phyloP scores from a whole-genome alignment of 768 basidiomycete genomes.

The Leucosporidium scottii region DNA sequence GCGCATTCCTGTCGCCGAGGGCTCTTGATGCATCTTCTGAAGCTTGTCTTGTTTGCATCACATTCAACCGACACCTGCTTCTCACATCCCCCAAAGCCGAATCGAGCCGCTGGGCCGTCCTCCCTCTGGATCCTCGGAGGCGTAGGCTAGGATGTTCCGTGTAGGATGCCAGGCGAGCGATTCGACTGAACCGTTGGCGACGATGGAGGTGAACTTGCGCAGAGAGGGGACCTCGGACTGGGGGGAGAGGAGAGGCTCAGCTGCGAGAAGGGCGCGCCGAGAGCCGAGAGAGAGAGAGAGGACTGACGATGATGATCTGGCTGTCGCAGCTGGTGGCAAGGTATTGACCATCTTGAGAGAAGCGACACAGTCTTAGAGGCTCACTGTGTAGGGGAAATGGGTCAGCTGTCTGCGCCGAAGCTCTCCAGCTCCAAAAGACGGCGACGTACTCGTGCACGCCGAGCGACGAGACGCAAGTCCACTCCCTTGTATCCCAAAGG shows the following conservation, averaged over 20 bases:
- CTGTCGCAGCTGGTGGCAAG: slow-evolving; percentile 11
- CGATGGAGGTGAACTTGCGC: neutral
- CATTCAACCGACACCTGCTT: too few relatives aligned
- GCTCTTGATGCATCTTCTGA: too few relatives aligned
- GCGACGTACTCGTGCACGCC: slow-evolving; percentile 31
- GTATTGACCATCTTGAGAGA: slow-evolving; percentile 28
- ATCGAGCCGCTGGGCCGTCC: neutral
- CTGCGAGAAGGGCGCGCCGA: too few relatives aligned
- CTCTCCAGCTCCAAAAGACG: neutral
- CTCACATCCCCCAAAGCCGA: slow-evolving; percentile 5
- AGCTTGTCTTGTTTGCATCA: too few relatives aligned
- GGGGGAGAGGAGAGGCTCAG: neutral
- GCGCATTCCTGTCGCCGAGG: too few relatives aligned
- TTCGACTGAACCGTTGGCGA: neutral
- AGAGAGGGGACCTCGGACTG: slow-evolving; percentile 22
- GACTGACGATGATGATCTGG: slow-evolving; percentile 20
- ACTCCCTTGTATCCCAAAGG: slow-evolving; percentile 34
- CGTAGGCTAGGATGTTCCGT: slow-evolving; percentile 24
- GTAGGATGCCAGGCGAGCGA: slow-evolving; percentile 31
- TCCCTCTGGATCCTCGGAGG: slow-evolving; percentile 9
- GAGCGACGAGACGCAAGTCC: slow-evolving; percentile 28
- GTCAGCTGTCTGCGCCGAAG: neutral
- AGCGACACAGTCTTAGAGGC: slow-evolving; percentile 14
- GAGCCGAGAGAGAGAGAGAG: too few relatives aligned
- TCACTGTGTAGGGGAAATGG: slow-evolving; percentile 6